A percentile compares a stretch with the other conserved stretches of the same genome.
Conservation (phyloP, 106 monocot species). For the Ottelia alismoides region DNA sequence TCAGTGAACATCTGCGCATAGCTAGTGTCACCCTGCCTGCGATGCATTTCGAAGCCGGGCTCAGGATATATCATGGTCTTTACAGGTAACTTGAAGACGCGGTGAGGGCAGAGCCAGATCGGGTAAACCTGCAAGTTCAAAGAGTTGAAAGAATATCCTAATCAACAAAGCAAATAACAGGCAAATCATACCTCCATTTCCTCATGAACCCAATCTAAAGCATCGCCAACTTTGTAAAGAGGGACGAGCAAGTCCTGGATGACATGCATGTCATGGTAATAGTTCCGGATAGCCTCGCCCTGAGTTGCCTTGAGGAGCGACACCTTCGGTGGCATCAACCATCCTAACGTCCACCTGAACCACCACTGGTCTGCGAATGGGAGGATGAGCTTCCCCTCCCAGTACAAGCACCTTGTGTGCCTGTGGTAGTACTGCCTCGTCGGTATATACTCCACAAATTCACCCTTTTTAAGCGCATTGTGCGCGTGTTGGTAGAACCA, state of each 20-base stretch:
- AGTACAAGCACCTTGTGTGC: conserved; percentile 39
- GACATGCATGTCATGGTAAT: conserved; percentile 53
- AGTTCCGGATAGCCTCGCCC: conserved; percentile 37
- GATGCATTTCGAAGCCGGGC: conserved; percentile 33
- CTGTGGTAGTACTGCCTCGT: conserved; percentile 52
- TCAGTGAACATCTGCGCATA: conserved; percentile 53
- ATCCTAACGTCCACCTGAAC: conserved; percentile 36
- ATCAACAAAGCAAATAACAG: background rate
- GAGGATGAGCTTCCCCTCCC: conserved; percentile 46
- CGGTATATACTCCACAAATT: conserved; percentile 48
- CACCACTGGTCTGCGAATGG: conserved; percentile 47
- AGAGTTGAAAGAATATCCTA: background rate
- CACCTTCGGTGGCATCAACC: conserved; percentile 49
- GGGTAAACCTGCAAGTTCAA: conserved; percentile 44
- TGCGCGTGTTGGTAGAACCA: conserved; percentile 45
- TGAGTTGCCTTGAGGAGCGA: conserved; percentile 45
- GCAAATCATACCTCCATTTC: conserved; percentile 13
- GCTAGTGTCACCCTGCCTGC: conserved; percentile 37
- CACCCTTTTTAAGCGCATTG: conserved; percentile 25
- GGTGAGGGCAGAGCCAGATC: too few species aligned
- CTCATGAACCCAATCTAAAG: too few species aligned
- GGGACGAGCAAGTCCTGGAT: conserved; percentile 42
- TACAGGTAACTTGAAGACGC: too few species aligned
- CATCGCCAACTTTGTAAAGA: too few species aligned
- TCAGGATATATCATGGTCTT: too few species aligned